Evolutionary conservation across 1,284 basidiomycete genomes (phyloP), one percentile per base, ranked within the genome.

Genomic region (Meira miltonrushii): DNA sequence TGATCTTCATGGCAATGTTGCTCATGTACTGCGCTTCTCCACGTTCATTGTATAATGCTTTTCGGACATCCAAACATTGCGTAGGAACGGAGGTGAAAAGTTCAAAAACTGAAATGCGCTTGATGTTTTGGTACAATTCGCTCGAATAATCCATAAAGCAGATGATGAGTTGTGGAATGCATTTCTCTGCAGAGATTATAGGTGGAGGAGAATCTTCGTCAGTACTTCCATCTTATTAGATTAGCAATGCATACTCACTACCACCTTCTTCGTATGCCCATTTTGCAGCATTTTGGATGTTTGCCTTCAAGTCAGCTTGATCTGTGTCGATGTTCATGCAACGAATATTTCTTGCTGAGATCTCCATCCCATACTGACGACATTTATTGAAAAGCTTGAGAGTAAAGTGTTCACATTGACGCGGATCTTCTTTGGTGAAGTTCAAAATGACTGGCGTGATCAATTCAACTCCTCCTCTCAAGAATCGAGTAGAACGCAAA

Each of bases 11-110:
- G 1, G 69, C 56, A 56, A 74, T 74, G 62, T 81, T 81, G 44
- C 77, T 80, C 7, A 75, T 76, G 74, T 82, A 82, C 69, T 82
- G 81, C n/a, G 77, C 77, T 8, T 72, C 57, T 48, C 68, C 62
- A 78, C 65, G 61, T 12, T 48, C 46, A 12, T 12, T 12, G 55
- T 61, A 63, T 53, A 69, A 61, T 2, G 65, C 69, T 61, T 72
- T 72, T 38, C 54, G 50, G 5, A 60, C 52, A 43, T 69, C 67
- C 57, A 69, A 37, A 37, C 72, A 77, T 79, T 82, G 64, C 37
- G 61, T 39, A 61, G 70, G 59, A 69, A 81, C 41, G 67, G 78
- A 67, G 71, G 81, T 69, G 19, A 62, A 56, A 6, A 77, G 65
- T 1, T 68, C 59, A 52, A 75, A 56, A 56, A 79, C 72, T 1